Conservation (phyloP, 441 rosid species). For the Heliophila coronopifolia region DNA sequence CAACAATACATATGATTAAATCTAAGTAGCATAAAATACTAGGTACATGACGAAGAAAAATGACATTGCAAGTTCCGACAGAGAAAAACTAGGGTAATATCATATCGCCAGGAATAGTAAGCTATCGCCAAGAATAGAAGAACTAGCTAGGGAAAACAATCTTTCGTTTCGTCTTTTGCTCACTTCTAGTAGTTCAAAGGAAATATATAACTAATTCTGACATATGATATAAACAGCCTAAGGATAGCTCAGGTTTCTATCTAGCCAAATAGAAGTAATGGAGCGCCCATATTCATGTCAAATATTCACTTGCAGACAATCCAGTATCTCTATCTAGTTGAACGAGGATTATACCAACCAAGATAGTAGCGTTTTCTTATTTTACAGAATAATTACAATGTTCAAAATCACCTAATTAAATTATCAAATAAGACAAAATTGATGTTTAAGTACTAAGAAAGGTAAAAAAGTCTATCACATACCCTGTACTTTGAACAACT, state of each 20-base stretch:
- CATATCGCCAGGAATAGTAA: background rate
- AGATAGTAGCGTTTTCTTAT: constrained; percentile 6
- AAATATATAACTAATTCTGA: background rate
- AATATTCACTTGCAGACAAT: background rate
- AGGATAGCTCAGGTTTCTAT: constrained; percentile 7
- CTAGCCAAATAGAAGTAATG: background rate
- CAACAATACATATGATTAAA: constrained; percentile 11
- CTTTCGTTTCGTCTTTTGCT: constrained; percentile 2
- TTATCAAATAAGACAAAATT: constrained; percentile 2
- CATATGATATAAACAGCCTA: constrained; percentile 10
- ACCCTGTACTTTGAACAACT: constrained; percentile 99
- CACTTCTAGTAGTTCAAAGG: constrained; percentile 2
- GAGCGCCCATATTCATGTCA: constrained; percentile 1
- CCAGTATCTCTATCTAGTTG: constrained; percentile 6
- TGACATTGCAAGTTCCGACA: constrained; percentile 1
- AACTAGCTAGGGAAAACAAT: background rate
- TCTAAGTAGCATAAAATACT: constrained; percentile 7
- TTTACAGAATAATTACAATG: background rate
- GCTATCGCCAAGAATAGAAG: constrained; percentile 6
- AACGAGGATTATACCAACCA: constrained; percentile 19
- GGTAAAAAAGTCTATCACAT: constrained; percentile 27
- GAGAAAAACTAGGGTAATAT: constrained; percentile 9
- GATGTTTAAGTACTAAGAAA: constrained; percentile 2
- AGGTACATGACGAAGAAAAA: constrained; percentile 8
- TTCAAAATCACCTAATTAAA: background rate